Conservation (phyloP, 305 asterid genomes). For the Solanum hybrid region DNA sequence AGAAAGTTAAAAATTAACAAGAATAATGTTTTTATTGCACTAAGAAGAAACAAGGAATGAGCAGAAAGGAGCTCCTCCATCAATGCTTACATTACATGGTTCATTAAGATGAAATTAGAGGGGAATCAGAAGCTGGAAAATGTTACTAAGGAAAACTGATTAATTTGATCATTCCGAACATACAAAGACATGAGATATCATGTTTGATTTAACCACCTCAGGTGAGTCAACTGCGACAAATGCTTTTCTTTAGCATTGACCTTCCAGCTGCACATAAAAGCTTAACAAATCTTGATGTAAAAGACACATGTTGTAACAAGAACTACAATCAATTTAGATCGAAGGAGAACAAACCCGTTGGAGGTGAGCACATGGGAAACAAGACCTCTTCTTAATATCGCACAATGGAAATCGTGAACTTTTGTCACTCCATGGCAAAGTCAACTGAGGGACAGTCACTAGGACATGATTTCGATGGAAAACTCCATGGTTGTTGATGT, state of each 20-base stretch:
- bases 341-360: conserved; percentile 8
- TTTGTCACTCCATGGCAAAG: neutral
- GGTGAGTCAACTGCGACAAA: no score
- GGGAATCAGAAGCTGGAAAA: neutral
- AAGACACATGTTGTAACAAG: neutral
- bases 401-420: neutral
- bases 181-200: conserved; percentile 10
- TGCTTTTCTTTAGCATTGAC: conserved; percentile 20
- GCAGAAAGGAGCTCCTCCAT: neutral
- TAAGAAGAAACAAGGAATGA: neutral
- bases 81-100: no score
- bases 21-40: neutral
- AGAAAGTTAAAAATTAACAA: neutral
- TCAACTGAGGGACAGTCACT: conserved; percentile 6
- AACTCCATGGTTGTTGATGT: neutral
- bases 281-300: neutral
- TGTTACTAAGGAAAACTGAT: neutral
- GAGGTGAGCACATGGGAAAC: conserved; percentile 1
- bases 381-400: conserved; percentile 12
- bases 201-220: neutral
- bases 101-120: no score
- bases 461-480: neutral
- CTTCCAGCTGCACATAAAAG: conserved; percentile 33
- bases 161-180: conserved; percentile 11
- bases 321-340: neutral